Conservation (phyloP, 2,329 filamentous ascomycete species). For the Sporothrix humicola region DNA sequence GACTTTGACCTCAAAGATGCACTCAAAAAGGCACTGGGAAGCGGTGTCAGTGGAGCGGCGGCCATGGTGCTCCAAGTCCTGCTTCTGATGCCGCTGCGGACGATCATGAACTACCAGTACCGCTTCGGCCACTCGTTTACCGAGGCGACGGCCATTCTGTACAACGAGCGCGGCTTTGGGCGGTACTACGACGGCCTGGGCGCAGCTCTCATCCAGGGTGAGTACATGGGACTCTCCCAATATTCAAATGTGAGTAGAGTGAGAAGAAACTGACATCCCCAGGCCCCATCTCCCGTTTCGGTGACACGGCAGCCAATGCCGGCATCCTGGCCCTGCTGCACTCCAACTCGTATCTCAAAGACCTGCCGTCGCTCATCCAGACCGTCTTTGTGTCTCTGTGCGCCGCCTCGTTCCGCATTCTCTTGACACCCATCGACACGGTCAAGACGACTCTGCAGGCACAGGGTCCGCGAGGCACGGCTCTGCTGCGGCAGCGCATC, state of each 20-base stretch:
- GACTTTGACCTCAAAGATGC: conserved; percentile 55
- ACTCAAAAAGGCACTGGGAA: conserved; percentile 52
- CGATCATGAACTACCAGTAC: conserved; percentile 60
- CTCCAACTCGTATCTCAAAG: conserved; percentile 53
- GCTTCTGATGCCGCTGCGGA: conserved; percentile 55
- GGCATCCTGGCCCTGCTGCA: conserved; percentile 56
- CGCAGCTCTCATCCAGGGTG: conserved; percentile 54
- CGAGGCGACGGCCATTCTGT: conserved; percentile 49
- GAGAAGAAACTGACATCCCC: not conserved
- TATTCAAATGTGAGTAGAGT: not conserved
- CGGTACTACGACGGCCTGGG: conserved; percentile 55
- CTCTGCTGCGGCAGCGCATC: conserved; percentile 52
- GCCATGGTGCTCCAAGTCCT: conserved; percentile 57
- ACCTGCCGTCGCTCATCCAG: conserved; percentile 51
- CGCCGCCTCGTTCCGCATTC: conserved; percentile 54
- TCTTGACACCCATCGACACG: conserved; percentile 56
- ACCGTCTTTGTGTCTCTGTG: conserved; percentile 56
- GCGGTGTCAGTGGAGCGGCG: conserved; percentile 54
- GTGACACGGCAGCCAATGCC: conserved; percentile 57
- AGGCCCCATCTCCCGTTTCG: conserved; percentile 55
- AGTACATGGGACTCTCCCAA: not conserved
- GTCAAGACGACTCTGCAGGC: conserved; percentile 58
- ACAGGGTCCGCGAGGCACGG: conserved; percentile 52
- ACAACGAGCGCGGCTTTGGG: conserved; percentile 49
- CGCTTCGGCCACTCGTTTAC: conserved; percentile 53